A percentile compares a stretch with the other conserved stretches of the same genome.
phyloP scores from a whole-genome alignment of 2,329 filamentous ascomycete species.

The Colletotrichum endophyticum region DNA sequence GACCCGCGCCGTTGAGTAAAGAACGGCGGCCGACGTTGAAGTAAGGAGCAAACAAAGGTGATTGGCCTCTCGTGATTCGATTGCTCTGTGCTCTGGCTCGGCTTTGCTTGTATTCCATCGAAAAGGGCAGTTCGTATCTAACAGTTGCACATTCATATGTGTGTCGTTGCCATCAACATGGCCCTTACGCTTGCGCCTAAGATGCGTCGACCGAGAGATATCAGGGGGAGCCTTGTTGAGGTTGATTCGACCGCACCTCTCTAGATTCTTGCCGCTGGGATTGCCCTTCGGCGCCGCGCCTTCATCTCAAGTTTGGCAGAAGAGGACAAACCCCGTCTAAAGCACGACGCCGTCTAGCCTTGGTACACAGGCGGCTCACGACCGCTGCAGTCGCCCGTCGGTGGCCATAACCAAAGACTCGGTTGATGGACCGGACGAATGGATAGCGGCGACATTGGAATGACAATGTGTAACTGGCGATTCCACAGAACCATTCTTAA shows the following conservation, averaged over 20 bases:
- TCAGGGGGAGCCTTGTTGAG: not conserved
- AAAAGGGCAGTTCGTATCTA: not conserved
- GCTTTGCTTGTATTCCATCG: not conserved
- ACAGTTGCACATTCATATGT: not conserved
- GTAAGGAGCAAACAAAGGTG: not conserved
- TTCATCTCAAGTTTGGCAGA: not conserved
- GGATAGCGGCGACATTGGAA: not conserved
- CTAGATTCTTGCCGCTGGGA: not conserved
- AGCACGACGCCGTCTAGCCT: not conserved
- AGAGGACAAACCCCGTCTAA: not conserved
- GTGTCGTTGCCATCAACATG: not conserved
- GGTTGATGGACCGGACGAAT: not conserved
- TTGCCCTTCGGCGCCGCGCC: not conserved
- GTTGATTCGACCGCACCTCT: not conserved
- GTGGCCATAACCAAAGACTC: not conserved
- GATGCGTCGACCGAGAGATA: not conserved
- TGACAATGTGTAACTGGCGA: not conserved
- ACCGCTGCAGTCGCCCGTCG: conserved; percentile 2
- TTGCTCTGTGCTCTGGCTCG: not conserved
- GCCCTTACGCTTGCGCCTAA: not conserved
- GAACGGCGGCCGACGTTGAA: not conserved
- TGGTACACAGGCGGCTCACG: not conserved
- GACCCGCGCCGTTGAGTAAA: not conserved
- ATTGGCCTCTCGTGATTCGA: not conserved
- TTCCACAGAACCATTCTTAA: not conserved